A percentile compares a stretch with the other conserved stretches of the same genome.
Conservation (phyloP, 495 filamentous ascomycete genomes). For the Aspergillus ostianus region DNA sequence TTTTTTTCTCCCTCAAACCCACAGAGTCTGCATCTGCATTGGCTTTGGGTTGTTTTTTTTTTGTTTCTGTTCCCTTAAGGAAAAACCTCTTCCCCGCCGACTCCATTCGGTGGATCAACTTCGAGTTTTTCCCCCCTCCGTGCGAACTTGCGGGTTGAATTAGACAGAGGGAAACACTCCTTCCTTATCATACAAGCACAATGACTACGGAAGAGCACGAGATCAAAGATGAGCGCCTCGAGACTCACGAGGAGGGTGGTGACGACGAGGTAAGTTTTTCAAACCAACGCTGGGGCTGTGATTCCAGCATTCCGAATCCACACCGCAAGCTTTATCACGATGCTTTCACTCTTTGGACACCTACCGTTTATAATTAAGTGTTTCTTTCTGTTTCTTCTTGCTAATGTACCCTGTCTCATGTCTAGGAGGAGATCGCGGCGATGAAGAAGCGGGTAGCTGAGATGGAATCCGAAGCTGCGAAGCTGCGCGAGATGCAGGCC, state of each 20-base stretch:
- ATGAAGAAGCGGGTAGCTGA: slow-evolving; percentile 98
- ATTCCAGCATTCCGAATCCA: neutral
- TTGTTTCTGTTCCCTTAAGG: neutral
- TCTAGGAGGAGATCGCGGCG: slow-evolving; percentile 88
- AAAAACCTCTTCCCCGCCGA: neutral
- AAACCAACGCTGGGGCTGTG: neutral
- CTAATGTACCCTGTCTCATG: slow-evolving; percentile 4
- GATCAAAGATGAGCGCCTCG: slow-evolving; percentile 40
- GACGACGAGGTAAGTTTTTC: slow-evolving; percentile 43
- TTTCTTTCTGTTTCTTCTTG: too few species aligned
- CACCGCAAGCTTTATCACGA: neutral
- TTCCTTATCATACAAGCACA: slow-evolving; percentile 9
- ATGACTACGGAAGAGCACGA: slow-evolving; percentile 42
- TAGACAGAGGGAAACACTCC: slow-evolving; percentile 1
- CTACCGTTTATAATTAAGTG: too few species aligned
- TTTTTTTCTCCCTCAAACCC: slow-evolving; percentile 4
- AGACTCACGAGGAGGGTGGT: slow-evolving; percentile 37
- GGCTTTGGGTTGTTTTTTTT: neutral
- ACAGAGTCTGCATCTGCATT: slow-evolving; percentile 5
- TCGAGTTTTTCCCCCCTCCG: slow-evolving; percentile 15
- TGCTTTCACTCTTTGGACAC: neutral
- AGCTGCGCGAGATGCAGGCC: slow-evolving; percentile 95
- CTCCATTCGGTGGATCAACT: neutral
- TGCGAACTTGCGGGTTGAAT: neutral
- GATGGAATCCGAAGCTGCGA: slow-evolving; percentile 97